These are phyloP conservation scores for Salix dunnii DNA, from an alignment of 345 rosid genomes.

Conservation along the genomic window DNA sequence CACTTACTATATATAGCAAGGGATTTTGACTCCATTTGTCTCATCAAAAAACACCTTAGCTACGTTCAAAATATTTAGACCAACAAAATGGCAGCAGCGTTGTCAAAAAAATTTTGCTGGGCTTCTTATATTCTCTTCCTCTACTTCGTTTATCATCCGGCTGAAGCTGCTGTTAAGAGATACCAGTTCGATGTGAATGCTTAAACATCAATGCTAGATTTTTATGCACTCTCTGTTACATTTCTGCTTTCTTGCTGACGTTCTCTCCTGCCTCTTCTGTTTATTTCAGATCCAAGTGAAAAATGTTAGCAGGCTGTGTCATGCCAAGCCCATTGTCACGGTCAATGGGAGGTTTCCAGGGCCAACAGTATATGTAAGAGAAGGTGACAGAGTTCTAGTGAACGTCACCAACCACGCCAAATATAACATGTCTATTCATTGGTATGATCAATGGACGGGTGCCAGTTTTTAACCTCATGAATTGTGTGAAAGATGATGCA, in stretches of 20 bases:
- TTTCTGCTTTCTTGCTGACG: too few relatives aligned
- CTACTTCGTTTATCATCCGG: slow-evolving; percentile 1
- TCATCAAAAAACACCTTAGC: not conserved
- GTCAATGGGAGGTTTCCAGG: too few relatives aligned
- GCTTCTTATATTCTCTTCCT: slow-evolving; percentile 3
- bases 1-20: not conserved
- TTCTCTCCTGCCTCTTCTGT: too few relatives aligned
- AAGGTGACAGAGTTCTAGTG: too few relatives aligned
- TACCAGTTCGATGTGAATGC: slow-evolving; percentile 18
- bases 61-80: not conserved
- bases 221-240: too few relatives aligned
- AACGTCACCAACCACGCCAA: too few relatives aligned
- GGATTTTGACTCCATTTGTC: not conserved
- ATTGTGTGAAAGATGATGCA: not conserved
- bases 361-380: too few relatives aligned
- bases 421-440: not conserved
- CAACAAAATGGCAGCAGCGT: slow-evolving; percentile 4
- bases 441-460: not conserved
- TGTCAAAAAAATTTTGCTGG: not conserved
- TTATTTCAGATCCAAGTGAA: too few relatives aligned
- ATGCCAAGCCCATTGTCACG: too few relatives aligned
- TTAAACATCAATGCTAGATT: too few relatives aligned
- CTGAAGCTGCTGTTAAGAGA: slow-evolving; percentile 10
- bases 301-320: too few relatives aligned
- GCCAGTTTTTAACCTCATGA: not conserved